Percentiles rank a stretch among this genome's conserved stretches.
Conservation (phyloP, 306 rosid species). For the Sicyos edulis region DNA sequence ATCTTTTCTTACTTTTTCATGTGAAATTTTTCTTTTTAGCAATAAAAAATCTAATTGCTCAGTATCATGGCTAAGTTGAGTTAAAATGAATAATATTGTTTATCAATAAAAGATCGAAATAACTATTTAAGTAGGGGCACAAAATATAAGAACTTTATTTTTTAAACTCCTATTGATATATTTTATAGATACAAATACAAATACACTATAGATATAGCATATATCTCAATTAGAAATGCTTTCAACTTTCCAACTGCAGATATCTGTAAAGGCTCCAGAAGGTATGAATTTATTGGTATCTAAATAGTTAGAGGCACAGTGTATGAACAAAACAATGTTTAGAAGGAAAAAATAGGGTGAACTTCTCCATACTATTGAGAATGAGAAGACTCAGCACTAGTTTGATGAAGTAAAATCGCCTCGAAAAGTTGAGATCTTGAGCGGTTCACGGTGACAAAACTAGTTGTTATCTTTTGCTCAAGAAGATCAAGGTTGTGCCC, state of each 20-base stretch:
- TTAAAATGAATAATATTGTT: background rate
- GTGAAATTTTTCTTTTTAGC: background rate
- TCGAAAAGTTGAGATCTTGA: conserved; percentile 47
- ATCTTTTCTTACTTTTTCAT: background rate
- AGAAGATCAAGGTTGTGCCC: conserved; percentile 41
- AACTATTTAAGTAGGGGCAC: background rate
- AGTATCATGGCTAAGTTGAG: background rate
- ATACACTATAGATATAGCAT: too few species aligned
- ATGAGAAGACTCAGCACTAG: background rate
- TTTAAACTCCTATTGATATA: too few species aligned
- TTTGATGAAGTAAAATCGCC: conserved; percentile 26
- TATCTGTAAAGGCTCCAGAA: background rate
- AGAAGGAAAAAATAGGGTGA: background rate
- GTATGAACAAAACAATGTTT: background rate
- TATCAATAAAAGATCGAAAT: background rate
- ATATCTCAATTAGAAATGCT: background rate
- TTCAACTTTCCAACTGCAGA: background rate
- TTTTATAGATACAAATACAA: too few species aligned
- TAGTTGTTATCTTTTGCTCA: conserved; percentile 44
- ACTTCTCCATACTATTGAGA: background rate
- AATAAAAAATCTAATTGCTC: background rate
- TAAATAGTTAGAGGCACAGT: conserved; percentile 13
- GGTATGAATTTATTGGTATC: conserved; percentile 6
- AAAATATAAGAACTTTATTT: too few species aligned
- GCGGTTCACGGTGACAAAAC: conserved; percentile 43